Evolutionary conservation across 2,329 filamentous ascomycete genomes (phyloP), one percentile per base, ranked within the genome.

Genomic region (Aaosphaeria pasadenensis): DNA sequence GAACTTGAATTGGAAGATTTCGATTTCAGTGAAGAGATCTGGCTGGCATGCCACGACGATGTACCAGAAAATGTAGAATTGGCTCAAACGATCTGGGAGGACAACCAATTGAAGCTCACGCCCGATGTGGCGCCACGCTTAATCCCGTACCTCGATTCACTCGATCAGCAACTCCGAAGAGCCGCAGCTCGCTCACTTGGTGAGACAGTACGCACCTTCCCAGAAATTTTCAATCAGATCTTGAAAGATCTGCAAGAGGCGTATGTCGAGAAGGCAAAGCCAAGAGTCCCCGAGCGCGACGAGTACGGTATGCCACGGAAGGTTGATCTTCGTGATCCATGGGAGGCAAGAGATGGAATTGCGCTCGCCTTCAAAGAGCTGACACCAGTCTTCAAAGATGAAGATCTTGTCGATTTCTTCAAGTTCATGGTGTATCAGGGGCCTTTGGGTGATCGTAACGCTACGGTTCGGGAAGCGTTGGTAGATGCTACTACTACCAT

Each of bases 251-350:
- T 99, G 24, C 79, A 90, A 62, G 73, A 79, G 5, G 83, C 82
- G 2, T 99, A 99, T 66, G 71, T 79, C 40, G 85, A 91, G 53
- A 82, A 92, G 55, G 87, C 89, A 5, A 95, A 94, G 67, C 88
- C 91, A 1, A 85, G 87, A 50, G 82, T 87, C 42, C 89, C 91
- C 7, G 85, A 92, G 60, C 84, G 92, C 36, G 92, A 99, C 65
- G 87, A 92, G 54, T 97, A 90, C 65, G 94, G 95, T 46, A 96
- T 99, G 88, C 88, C 90, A 3, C 87, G 85, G 62, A 97, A 95
- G 73, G 85, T 87, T 64, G 89, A 97, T 56, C 76, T 91, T 7
- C 82, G 87, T 5, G 94, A 99, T 71, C 88, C 87, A 2, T 99
- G 92, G 92, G 91, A 96, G 69, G 83, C 84, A 9, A 83, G 95